A percentile compares a stretch with the other conserved stretches of the same genome.
These are phyloP conservation scores for Phoenix roebelenii DNA, from an alignment of 176 grass and related monocot genomes.

Conservation along the genomic window DNA sequence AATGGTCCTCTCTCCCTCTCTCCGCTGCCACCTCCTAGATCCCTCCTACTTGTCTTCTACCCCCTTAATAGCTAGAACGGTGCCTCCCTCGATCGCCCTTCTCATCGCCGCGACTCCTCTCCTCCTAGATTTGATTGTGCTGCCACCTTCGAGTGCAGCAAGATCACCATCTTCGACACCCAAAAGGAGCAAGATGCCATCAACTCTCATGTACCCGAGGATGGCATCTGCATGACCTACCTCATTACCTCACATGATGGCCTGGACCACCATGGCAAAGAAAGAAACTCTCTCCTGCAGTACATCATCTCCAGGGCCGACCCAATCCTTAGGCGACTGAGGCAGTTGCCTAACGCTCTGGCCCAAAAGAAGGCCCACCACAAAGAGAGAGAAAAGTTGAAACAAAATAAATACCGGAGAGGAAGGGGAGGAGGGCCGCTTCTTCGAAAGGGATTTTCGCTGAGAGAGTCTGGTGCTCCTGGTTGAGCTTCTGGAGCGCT, in stretches of 20 bases:
- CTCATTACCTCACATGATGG: constrained; percentile 36
- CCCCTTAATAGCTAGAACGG: constrained; percentile 36
- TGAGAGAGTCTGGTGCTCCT: constrained; percentile 59
- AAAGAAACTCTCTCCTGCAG: constrained; percentile 19
- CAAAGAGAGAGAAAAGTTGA: background rate
- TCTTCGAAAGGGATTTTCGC: constrained; percentile 23
- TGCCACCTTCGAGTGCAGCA: constrained; percentile 36
- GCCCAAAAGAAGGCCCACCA: too few species aligned
- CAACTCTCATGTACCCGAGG: constrained; percentile 45
- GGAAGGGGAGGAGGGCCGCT: constrained; percentile 22
- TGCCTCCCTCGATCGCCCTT: constrained; percentile 2
- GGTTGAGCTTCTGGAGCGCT: constrained; percentile 57
- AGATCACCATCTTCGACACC: constrained; percentile 66
- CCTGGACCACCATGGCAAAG: too few species aligned
- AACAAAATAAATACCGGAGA: constrained; percentile 15
- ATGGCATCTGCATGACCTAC: too few species aligned
- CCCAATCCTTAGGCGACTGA: background rate
- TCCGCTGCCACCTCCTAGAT: constrained; percentile 22
- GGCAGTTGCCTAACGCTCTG: too few species aligned
- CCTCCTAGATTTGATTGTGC: constrained; percentile 44
- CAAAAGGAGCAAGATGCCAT: constrained; percentile 48
- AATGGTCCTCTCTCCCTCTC: constrained; percentile 39
- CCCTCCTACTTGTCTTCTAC: constrained; percentile 52
- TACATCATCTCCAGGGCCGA: constrained; percentile 18
- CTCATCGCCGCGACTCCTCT: background rate